A percentile compares a stretch with the other conserved stretches of the same genome.
These are phyloP conservation scores for Colletotrichum magnum DNA, from an alignment of 2,329 filamentous ascomycete genomes.

Conservation along the genomic window DNA sequence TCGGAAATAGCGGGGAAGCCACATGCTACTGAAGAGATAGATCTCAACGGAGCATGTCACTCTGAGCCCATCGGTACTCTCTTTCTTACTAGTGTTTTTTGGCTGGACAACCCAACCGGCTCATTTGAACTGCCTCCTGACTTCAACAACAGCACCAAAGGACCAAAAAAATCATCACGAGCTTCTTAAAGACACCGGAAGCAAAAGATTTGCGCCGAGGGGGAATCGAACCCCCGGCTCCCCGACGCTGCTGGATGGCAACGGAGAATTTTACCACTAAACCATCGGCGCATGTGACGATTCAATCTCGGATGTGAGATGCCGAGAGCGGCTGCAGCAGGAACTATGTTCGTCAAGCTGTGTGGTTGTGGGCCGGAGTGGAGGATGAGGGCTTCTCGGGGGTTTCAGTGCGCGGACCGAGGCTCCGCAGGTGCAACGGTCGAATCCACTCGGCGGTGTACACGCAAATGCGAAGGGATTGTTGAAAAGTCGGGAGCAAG, in stretches of 20 bases:
- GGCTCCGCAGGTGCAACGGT: too few species aligned
- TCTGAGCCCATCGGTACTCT: too few species aligned
- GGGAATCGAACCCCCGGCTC: conserved; percentile 31
- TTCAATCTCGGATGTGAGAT: neutral
- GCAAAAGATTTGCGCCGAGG: conserved; percentile 16
- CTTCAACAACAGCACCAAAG: too few species aligned
- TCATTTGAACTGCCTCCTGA: too few species aligned
- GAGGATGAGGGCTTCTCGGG: conserved; percentile 6
- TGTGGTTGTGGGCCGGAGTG: conserved; percentile 15
- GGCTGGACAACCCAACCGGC: too few species aligned
- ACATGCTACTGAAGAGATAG: too few species aligned
- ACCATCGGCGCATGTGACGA: conserved; percentile 12
- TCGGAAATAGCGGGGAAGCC: too few species aligned
- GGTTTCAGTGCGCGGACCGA: too few species aligned
- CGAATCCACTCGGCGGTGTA: conserved; percentile 1
- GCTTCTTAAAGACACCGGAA: neutral
- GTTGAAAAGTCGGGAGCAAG: neutral
- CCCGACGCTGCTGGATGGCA: conserved; percentile 27
- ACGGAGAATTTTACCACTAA: conserved; percentile 33
- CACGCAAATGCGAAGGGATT: neutral
- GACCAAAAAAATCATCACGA: too few species aligned
- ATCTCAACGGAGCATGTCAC: too few species aligned
- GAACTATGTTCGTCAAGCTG: neutral
- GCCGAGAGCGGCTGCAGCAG: neutral
- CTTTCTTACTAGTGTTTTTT: too few species aligned